A percentile compares a stretch with the other conserved stretches of the same genome.
phyloP scores from a whole-genome alignment of 306 rosid species.

The Castanospermum australe region DNA sequence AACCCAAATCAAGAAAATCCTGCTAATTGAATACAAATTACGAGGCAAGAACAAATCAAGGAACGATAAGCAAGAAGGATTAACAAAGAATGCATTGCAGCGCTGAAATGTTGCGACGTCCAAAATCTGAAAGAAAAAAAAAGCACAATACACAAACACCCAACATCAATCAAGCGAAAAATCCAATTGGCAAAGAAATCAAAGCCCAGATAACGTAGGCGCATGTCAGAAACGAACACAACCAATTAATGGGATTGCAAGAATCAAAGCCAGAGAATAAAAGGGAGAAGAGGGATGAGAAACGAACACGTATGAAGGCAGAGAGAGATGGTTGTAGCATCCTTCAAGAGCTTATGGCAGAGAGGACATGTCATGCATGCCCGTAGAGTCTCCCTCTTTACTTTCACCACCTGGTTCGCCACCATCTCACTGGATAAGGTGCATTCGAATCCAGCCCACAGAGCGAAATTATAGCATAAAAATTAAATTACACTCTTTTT shows the following conservation, averaged over 20 bases:
- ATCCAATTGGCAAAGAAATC: not conserved
- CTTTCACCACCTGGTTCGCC: slow-evolving; percentile 59
- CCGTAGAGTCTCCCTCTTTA: slow-evolving; percentile 57
- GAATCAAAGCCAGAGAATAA: not conserved
- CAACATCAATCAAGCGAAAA: not conserved
- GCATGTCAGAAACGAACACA: not conserved
- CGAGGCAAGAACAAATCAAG: not conserved
- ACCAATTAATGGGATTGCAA: slow-evolving; percentile 36
- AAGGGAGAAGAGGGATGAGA: slow-evolving; percentile 5
- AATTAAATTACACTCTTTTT: not conserved
- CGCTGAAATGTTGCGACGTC: not conserved
- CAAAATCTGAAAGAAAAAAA: not conserved
- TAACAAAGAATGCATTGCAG: not conserved
- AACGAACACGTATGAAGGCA: slow-evolving; percentile 91
- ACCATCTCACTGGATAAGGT: not conserved
- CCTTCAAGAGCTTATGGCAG: slow-evolving; percentile 66
- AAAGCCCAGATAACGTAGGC: slow-evolving; percentile 22
- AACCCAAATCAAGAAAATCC: slow-evolving; percentile 8
- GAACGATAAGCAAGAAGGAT: not conserved
- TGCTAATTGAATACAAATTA: slow-evolving; percentile 7
- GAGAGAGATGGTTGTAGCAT: slow-evolving; percentile 90
- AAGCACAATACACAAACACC: not conserved
- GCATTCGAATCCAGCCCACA: slow-evolving; percentile 13
- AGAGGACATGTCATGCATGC: slow-evolving; percentile 99
- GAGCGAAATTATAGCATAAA: no score